These are phyloP conservation scores for Epichloe sibirici DNA, from an alignment of 2,329 filamentous ascomycete genomes.

Conservation along the genomic window DNA sequence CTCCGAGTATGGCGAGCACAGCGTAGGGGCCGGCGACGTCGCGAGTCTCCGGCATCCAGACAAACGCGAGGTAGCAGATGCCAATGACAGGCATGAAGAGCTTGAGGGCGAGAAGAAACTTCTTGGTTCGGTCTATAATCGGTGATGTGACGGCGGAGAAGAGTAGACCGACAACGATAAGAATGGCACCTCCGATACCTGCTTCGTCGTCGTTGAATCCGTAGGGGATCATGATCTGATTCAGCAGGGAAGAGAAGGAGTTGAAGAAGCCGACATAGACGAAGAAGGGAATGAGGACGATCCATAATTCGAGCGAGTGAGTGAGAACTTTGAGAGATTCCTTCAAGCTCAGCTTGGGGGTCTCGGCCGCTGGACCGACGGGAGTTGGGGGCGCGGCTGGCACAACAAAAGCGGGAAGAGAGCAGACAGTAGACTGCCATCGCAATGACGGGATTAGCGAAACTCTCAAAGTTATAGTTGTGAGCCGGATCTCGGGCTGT, in stretches of 20 bases:
- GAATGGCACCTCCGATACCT: constrained; percentile 76
- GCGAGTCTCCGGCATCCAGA: constrained; percentile 59
- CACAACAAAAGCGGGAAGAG: constrained; percentile 70
- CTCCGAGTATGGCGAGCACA: constrained; percentile 65
- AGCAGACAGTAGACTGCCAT: constrained; percentile 31
- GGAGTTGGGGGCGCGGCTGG: constrained; percentile 67
- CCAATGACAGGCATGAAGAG: constrained; percentile 63
- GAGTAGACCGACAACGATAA: constrained; percentile 81
- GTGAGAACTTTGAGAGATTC: constrained; percentile 40
- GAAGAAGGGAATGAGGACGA: constrained; percentile 69
- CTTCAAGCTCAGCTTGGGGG: constrained; percentile 40
- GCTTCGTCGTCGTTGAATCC: constrained; percentile 73
- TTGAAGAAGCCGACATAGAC: constrained; percentile 92
- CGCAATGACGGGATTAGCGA: neutral
- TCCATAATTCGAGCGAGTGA: constrained; percentile 59
- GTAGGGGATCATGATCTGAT: constrained; percentile 82
- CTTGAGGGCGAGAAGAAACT: constrained; percentile 63
- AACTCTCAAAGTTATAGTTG: too few relatives aligned
- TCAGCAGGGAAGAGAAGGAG: constrained; percentile 73
- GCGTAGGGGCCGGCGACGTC: constrained; percentile 59
- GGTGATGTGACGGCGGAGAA: constrained; percentile 65
- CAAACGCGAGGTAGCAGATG: constrained; percentile 60
- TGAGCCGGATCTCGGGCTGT: too few relatives aligned
- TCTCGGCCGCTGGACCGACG: constrained; percentile 53
- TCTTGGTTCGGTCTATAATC: constrained; percentile 73